Evolutionary conservation across 2,329 filamentous ascomycete species (phyloP).

Genomic region (Tolypocladium tropicale): DNA sequence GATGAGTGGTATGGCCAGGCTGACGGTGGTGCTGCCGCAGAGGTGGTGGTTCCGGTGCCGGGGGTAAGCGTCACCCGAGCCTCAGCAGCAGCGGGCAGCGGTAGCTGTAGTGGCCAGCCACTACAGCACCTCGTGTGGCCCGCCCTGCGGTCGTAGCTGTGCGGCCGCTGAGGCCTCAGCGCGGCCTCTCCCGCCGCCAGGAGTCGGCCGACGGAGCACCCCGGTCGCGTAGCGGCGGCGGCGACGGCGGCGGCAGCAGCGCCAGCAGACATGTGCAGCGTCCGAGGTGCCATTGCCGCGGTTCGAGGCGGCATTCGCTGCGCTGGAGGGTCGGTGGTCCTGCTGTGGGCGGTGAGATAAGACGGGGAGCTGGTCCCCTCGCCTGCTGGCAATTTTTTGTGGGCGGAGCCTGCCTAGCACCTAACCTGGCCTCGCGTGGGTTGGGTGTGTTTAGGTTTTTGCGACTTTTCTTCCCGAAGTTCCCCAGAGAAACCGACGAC

Average conservation of each 20-base stretch:
- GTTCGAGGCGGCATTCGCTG: background rate
- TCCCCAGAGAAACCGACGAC: background rate
- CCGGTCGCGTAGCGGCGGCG: slow-evolving; percentile 1
- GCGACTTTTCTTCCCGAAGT: background rate
- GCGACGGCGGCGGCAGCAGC: slow-evolving; percentile 1
- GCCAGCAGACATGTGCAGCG: slow-evolving; percentile 1
- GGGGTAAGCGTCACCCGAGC: slow-evolving; percentile 1
- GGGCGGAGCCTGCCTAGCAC: background rate
- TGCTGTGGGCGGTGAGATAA: background rate
- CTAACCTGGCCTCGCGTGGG: background rate
- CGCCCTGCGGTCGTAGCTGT: background rate
- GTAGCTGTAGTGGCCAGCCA: background rate
- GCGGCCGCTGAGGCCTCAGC: background rate
- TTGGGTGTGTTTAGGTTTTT: background rate
- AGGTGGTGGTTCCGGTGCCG: background rate
- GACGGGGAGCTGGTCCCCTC: background rate
- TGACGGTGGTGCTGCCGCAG: background rate
- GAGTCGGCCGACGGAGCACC: background rate
- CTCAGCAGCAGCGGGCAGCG: background rate
- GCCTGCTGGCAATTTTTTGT: background rate
- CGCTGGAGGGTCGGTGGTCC: background rate
- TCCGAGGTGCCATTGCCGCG: slow-evolving; percentile 2
- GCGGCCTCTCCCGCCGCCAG: background rate
- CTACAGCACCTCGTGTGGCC: background rate
- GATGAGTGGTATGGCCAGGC: too few relatives aligned